A percentile compares a stretch with the other conserved stretches of the same genome.
These are phyloP conservation scores for Ceratobasidium sp. DNA, from an alignment of 1,284 basidiomycete species.

Conservation along the genomic window DNA sequence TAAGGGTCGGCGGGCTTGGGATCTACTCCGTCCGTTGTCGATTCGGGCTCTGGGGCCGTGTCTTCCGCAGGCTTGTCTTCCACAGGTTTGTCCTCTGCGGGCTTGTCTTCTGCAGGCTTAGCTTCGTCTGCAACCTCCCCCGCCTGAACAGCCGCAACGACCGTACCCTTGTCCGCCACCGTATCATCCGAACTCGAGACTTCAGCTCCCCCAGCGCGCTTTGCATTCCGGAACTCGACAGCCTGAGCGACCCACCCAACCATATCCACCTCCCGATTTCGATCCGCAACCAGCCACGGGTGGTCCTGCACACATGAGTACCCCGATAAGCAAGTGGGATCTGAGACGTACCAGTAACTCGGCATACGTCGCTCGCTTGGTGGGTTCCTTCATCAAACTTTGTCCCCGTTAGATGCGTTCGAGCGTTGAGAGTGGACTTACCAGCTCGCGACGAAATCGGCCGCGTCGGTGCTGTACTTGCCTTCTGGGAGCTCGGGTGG, in stretches of 20 bases:
- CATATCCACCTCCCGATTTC: conserved; percentile 76
- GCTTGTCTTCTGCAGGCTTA: not conserved
- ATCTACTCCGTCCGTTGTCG: no score
- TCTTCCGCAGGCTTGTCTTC: not conserved
- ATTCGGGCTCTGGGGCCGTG: not conserved
- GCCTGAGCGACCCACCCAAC: conserved; percentile 76
- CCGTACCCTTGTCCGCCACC: conserved; percentile 6
- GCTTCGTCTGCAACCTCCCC: not conserved
- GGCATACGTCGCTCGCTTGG: conserved; percentile 81
- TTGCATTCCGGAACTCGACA: conserved; percentile 55
- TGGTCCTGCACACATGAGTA: conserved; percentile 57
- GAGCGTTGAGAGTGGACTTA: conserved; percentile 45
- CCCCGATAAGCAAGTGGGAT: not conserved
- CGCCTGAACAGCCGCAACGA: conserved; percentile 20
- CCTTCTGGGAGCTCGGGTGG: conserved; percentile 79
- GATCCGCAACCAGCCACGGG: conserved; percentile 67
- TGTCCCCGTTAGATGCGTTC: conserved; percentile 56
- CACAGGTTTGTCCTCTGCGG: not conserved
- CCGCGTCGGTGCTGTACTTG: conserved; percentile 53
- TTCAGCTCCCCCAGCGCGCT: conserved; percentile 30
- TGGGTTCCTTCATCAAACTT: conserved; percentile 80
- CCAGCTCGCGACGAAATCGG: conserved; percentile 58
- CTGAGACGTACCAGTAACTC: conserved; percentile 70
- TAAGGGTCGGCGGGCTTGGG: no score
- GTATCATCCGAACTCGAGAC: conserved; percentile 19